Evolutionary conservation across 2,329 filamentous ascomycete species (phyloP).

Genomic region (Cucurbitaria berberidis): DNA sequence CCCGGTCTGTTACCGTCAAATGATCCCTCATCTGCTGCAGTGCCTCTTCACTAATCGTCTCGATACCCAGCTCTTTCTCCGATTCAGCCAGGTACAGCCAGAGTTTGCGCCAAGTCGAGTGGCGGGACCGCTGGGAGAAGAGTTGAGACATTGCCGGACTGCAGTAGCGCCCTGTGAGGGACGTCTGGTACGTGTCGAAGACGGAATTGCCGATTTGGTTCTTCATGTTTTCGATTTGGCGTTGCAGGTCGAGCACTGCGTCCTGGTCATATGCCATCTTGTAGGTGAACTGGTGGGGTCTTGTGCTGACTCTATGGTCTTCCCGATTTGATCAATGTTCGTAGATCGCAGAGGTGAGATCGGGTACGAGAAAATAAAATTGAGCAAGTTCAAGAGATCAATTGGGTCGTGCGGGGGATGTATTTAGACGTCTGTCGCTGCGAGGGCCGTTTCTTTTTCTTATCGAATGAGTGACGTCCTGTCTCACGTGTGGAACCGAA

Average conservation of each 20-base stretch:
- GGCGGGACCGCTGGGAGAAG: conserved; percentile 77
- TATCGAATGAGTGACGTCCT: conserved; percentile 20
- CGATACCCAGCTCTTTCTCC: conserved; percentile 80
- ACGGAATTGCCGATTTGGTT: conserved; percentile 24
- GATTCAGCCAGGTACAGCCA: conserved; percentile 85
- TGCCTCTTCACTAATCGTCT: conserved; percentile 69
- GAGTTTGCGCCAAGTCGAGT: conserved; percentile 80
- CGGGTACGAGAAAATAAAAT: too few relatives aligned
- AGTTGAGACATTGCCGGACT: conserved; percentile 65
- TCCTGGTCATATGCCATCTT: conserved; percentile 25
- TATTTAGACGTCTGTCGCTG: not conserved
- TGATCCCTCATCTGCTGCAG: conserved; percentile 56
- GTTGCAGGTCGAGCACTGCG: conserved; percentile 29
- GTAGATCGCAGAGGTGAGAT: not conserved
- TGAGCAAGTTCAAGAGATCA: not conserved
- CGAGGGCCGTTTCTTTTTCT: conserved; percentile 23
- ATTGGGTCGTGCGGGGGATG: not conserved
- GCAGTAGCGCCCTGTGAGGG: conserved; percentile 65
- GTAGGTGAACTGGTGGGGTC: conserved; percentile 1
- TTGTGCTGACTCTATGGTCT: conserved; percentile 13
- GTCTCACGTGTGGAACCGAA: conserved; percentile 31
- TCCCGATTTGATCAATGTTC: not conserved
- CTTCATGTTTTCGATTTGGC: conserved; percentile 30
- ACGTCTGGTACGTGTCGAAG: conserved; percentile 37
- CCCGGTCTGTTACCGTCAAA: conserved; percentile 54